phyloP scores from a whole-genome alignment of 108 stramenopile species.

The Nitzschia inconspicua region DNA sequence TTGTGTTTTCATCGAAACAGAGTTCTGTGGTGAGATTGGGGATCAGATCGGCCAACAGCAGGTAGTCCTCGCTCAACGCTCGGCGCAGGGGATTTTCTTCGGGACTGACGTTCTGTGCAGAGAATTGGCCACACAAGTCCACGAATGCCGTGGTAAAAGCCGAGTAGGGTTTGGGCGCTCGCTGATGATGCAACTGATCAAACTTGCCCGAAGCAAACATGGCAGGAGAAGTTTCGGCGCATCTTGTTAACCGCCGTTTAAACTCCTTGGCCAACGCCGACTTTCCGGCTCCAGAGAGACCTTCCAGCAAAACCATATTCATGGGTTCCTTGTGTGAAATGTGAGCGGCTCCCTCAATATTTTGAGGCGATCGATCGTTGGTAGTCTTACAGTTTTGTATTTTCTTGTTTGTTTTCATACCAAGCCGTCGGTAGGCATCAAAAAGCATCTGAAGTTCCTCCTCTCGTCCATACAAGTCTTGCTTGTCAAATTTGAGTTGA shows the following conservation, averaged over 20 bases:
- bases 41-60: constrained; percentile 4
- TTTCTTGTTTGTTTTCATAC: no score
- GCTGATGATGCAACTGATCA: neutral
- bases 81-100: no score
- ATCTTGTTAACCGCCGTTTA: neutral
- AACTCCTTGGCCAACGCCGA: constrained; percentile 18
- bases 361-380: no score
- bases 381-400: no score
- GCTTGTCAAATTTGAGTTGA: neutral
- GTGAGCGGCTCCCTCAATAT: no score
- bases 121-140: neutral
- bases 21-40: constrained; percentile 4
- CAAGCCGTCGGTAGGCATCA: no score
- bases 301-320: constrained; percentile 6
- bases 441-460: neutral
- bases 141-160: constrained; percentile 25
- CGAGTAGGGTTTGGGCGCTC: constrained; percentile 3
- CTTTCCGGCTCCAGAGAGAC: constrained; percentile 15
- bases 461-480: constrained; percentile 1
- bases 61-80: constrained; percentile 9
- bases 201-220: constrained; percentile 22
- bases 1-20: no score
- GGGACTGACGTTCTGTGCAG: neutral
- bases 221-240: neutral
- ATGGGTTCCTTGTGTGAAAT: neutral